phyloP scores from a whole-genome alignment of 1,139 yeast genomes.

The Saccharomycopsis phalli region DNA sequence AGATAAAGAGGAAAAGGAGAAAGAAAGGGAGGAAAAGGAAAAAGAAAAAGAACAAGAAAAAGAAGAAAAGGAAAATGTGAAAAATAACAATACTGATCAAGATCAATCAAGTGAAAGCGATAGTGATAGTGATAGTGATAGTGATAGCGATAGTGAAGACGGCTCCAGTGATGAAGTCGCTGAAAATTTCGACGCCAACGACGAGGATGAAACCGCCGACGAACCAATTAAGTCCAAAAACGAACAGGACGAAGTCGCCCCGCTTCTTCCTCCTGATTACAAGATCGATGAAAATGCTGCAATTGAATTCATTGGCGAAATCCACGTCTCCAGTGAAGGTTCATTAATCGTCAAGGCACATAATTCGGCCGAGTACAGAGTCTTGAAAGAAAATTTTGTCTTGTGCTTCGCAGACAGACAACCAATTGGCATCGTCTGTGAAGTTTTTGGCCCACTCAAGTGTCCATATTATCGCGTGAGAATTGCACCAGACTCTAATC shows the following conservation, averaged over 20 bases:
- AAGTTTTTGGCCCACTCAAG: constrained; percentile 84
- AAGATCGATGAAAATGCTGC: constrained; percentile 49
- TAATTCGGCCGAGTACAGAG: constrained; percentile 79
- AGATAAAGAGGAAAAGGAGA: neutral
- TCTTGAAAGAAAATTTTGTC: constrained; percentile 73
- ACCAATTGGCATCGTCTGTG: constrained; percentile 75
- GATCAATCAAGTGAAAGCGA: neutral
- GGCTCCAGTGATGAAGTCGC: constrained; percentile 2
- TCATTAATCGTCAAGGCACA: constrained; percentile 65
- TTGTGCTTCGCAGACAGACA: constrained; percentile 68
- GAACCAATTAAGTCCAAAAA: constrained; percentile 73
- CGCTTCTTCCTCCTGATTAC: constrained; percentile 61
- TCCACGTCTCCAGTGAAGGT: constrained; percentile 61
- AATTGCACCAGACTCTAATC: constrained; percentile 37
- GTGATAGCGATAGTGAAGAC: constrained; percentile 4
- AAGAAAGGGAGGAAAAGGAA: constrained; percentile 1
- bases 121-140: constrained; percentile 5
- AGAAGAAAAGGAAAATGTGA: constrained; percentile 3
- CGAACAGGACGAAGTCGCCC: constrained; percentile 69
- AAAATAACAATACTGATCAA: constrained; percentile 5
- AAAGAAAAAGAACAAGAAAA: neutral
- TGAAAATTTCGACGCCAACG: constrained; percentile 21
- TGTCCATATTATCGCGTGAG: constrained; percentile 76
- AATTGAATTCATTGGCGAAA: constrained; percentile 65
- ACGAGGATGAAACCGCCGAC: constrained; percentile 35